Evolutionary conservation across 257 asterid species (phyloP).

Genomic region (Solanum sitiens): DNA sequence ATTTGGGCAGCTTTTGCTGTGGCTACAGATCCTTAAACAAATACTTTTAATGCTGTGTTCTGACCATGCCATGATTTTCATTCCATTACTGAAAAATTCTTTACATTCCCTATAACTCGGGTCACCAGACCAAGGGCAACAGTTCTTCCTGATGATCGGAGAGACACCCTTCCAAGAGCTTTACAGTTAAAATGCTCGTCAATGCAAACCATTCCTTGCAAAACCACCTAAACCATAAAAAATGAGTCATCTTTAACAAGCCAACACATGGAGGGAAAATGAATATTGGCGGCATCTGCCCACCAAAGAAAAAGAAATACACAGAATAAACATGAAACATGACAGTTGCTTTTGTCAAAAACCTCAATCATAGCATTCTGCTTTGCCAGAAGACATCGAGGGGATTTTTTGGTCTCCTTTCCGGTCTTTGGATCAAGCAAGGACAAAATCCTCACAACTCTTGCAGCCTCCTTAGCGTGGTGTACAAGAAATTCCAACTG

Average conservation of each 20-base stretch:
- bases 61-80: neutral
- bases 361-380: slow-evolving; percentile 91
- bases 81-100: neutral
- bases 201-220: slow-evolving; percentile 64
- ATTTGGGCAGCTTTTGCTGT: neutral
- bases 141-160: slow-evolving; percentile 77
- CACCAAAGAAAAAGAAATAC: neutral
- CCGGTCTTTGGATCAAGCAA: slow-evolving; percentile 89
- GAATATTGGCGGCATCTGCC: neutral
- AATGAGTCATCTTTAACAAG: neutral
- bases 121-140: slow-evolving; percentile 84
- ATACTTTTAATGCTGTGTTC: neutral
- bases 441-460: slow-evolving; percentile 52
- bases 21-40: neutral
- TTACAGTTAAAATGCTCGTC: slow-evolving; percentile 55
- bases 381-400: slow-evolving; percentile 72
- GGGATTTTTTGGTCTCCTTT: slow-evolving; percentile 62
- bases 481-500: slow-evolving; percentile 91
- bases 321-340: neutral
- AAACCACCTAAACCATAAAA: slow-evolving; percentile 38
- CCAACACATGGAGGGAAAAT: neutral
- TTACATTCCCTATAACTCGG: slow-evolving; percentile 16
- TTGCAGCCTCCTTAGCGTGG: slow-evolving; percentile 78
- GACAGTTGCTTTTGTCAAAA: neutral
- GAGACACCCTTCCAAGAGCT: slow-evolving; percentile 80